Base-by-base conservation (phyloP, 768 basidiomycete genomes). In the Tricholoma bakamatsutake region DNA sequence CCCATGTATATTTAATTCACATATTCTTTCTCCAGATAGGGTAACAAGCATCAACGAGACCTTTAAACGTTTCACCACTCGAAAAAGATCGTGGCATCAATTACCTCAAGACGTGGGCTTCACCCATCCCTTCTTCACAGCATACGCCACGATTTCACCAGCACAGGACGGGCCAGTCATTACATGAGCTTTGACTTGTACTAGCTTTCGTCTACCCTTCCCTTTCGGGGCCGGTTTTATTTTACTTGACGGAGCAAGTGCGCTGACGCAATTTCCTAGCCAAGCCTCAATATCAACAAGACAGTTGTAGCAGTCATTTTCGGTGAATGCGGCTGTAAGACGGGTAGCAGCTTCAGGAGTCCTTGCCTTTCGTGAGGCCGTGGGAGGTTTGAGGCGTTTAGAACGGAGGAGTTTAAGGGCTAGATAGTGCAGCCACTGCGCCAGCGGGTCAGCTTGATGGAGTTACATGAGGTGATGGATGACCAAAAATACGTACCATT, bases 361-460 rank as follows among this genome's bases (percentile, higher is more conserved):
- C 65, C 58, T 53, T 35, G 53, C 51, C 24, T 75, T 81, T 37
- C 78, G 73, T 52, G 73, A 67, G 13, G 57, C 64, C 17, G 70
- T 57, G 1, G 88, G 84, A 35, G 76, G 71, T 59, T 81, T 84
- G 28, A 95, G 72, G 40, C 80, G 79, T 67, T 93, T 93, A 33
- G 76, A 76, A 24, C 81, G 72, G 2, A 95, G 71, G 24, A 95
- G 77, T 70, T 93, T 93, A 51, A 71, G 68, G n/a, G 74, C 67
- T 52, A 97, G 75, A 69, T 95, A 94, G 63, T 94, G 90, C 17
- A 96, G 72, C 94, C 94, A 97, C 94, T 95, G 62, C n/a, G 48
- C 40, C 30, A 47, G 49, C 15, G n/a, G 54, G 55, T 65, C 53
- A 61, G 55, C 28, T 52, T 12, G 30, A 11, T 18, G 21, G 27